Evolutionary conservation across 495 filamentous ascomycete genomes (phyloP), one percentile per base, ranked within the genome.

Genomic region (Podospora comata): DNA sequence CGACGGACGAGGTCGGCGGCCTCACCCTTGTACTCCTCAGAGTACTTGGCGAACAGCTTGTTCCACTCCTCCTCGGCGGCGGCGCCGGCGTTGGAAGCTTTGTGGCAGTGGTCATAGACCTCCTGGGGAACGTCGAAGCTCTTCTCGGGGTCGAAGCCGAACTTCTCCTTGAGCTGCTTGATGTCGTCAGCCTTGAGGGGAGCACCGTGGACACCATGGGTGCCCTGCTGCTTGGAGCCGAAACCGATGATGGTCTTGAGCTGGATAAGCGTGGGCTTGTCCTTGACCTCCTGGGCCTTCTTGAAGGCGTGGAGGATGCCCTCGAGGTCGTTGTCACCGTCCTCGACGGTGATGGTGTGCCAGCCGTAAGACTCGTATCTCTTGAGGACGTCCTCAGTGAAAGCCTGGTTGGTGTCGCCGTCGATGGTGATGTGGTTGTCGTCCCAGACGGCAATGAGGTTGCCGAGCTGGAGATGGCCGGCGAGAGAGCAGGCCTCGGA

Each of bases 311-410:
- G 89, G 83, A 94, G 93, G 62, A 99, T 98, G 73, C 79, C 88
- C 72, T 89, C 88, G 67, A 97, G 87, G 81, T 99, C 92, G 79
- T 90, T 79, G 84, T 99, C 92, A 80, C 95, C 95, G 71, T 98
- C 88, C 77, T 90, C 85, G 77, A 99, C 94, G 79, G 87, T 85
- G 78, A 91, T 84, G 58, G 85, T 87, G 80, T 99, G 95, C 96
- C 96, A 99, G 83, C 95, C 95, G 79, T 99, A 99, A 60, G 96
- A 79, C 84, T 98, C 92, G 81, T 97, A 98, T 72, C 95, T 88
- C 88, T 95, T 93, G 76, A 89, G 76, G 70, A 99, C 95, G 71
- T 99, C 96, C 82, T 99, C 95, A 59, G 95, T 99, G 85, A 99
- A 99, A 64, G 95, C 90, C 74, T 86, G 88, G 83, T 92, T 92